Evolutionary conservation across 169 alveolate genomes (phyloP).

Genomic region (Plasmodium relictum): DNA sequence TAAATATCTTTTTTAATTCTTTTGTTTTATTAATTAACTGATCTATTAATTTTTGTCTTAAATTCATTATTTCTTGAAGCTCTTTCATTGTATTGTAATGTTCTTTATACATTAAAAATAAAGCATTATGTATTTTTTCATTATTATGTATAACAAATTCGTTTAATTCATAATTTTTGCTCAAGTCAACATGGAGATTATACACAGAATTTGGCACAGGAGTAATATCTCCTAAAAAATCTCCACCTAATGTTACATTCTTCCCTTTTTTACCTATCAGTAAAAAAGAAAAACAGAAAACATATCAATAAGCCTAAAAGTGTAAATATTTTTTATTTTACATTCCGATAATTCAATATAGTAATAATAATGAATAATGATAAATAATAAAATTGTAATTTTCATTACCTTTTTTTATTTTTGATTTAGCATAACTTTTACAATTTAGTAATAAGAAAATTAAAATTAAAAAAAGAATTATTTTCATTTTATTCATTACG

Average conservation of each 20-base stretch:
- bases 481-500: neutral
- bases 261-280: slow-evolving; percentile 61
- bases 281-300: slow-evolving; percentile 27
- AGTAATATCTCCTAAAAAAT: slow-evolving; percentile 70
- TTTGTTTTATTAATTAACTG: slow-evolving; percentile 55
- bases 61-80: slow-evolving; percentile 53
- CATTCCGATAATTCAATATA: neutral
- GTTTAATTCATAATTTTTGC: slow-evolving; percentile 56
- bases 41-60: slow-evolving; percentile 55
- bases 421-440: slow-evolving; percentile 59
- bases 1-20: slow-evolving; percentile 25
- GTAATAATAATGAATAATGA: slow-evolving; percentile 2
- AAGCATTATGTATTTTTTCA: slow-evolving; percentile 52
- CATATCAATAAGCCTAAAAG: neutral
- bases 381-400: neutral
- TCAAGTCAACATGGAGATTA: slow-evolving; percentile 67
- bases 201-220: slow-evolving; percentile 76
- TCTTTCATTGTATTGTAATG: slow-evolving; percentile 58
- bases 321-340: neutral
- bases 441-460: slow-evolving; percentile 53
- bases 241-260: slow-evolving; percentile 64
- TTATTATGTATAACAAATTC: slow-evolving; percentile 39
- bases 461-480: slow-evolving; percentile 22
- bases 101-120: slow-evolving; percentile 76
- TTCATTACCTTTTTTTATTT: slow-evolving; percentile 54